Conservation (phyloP, 495 filamentous ascomycete species). For the Talaromyces trachyspermus region DNA sequence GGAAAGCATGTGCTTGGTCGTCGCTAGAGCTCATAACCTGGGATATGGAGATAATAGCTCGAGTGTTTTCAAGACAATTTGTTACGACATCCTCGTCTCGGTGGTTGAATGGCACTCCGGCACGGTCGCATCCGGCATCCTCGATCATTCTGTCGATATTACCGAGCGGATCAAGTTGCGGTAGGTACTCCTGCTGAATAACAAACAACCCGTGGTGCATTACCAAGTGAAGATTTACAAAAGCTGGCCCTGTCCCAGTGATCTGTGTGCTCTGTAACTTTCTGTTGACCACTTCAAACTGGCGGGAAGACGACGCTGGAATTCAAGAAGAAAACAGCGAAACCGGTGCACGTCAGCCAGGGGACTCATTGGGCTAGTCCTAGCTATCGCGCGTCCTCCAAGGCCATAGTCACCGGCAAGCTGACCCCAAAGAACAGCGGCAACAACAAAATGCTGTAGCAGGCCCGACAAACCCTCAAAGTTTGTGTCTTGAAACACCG, state of each 20-base stretch:
- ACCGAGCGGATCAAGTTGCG: neutral
- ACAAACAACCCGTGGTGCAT: slow-evolving; percentile 1
- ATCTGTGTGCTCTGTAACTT: slow-evolving; percentile 1
- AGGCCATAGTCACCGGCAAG: neutral
- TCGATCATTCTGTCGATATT: neutral
- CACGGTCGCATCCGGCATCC: neutral
- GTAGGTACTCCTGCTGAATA: slow-evolving; percentile 2
- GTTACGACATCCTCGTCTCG: neutral
- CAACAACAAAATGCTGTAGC: neutral
- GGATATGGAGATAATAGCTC: neutral
- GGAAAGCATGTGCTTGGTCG: neutral
- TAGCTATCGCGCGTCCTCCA: neutral
- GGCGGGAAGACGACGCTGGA: neutral
- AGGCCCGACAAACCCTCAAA: neutral
- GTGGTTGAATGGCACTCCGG: neutral
- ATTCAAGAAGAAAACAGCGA: neutral
- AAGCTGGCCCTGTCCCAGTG: slow-evolving; percentile 1
- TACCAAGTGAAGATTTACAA: slow-evolving; percentile 1
- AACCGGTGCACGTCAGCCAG: neutral
- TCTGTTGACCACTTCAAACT: neutral
- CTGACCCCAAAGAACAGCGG: neutral
- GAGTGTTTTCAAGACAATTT: neutral
- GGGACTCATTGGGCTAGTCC: neutral
- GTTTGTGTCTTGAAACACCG: neutral
- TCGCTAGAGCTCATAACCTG: neutral